A percentile compares a stretch with the other conserved stretches of the same genome.
These are phyloP conservation scores for Trichoderma gamsii DNA, from an alignment of 495 filamentous ascomycete species.

Conservation along the genomic window DNA sequence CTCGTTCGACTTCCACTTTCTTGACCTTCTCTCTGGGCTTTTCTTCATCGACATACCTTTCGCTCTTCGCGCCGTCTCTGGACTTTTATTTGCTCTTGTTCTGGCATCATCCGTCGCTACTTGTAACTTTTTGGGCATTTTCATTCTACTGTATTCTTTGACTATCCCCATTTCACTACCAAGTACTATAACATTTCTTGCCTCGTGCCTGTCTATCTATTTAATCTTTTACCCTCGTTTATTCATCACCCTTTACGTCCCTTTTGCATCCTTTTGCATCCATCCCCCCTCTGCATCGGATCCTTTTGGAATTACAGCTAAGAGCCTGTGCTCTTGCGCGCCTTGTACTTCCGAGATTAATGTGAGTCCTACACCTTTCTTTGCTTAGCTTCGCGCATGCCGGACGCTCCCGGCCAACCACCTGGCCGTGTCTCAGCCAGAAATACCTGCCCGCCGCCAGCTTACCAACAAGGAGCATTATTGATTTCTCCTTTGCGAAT, in stretches of 20 bases:
- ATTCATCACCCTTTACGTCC: not conserved
- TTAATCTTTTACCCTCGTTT: constrained; percentile 19
- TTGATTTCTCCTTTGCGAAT: not conserved
- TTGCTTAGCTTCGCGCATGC: constrained; percentile 6
- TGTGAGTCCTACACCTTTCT: constrained; percentile 11
- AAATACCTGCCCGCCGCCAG: constrained; percentile 9
- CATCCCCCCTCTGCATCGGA: not conserved
- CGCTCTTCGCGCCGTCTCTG: not conserved
- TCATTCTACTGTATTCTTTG: not conserved
- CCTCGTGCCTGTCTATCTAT: constrained; percentile 7
- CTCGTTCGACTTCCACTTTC: not conserved
- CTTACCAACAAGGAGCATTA: not conserved
- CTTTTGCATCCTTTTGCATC: not conserved
- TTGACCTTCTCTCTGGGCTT: not conserved
- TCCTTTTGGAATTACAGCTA: not conserved
- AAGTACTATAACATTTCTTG: constrained; percentile 20
- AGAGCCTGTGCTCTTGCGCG: constrained; percentile 2
- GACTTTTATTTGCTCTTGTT: not conserved
- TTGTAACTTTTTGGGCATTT: not conserved
- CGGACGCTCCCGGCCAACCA: constrained; percentile 15
- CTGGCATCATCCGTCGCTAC: not conserved
- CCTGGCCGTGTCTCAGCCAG: constrained; percentile 11
- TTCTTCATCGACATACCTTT: not conserved
- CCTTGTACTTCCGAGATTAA: constrained; percentile 10
- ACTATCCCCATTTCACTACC: not conserved